Percentiles rank a stretch among this genome's conserved stretches.
Conservation (phyloP, 371 early-diverging fungal species). For the Mortierella sp. region DNA sequence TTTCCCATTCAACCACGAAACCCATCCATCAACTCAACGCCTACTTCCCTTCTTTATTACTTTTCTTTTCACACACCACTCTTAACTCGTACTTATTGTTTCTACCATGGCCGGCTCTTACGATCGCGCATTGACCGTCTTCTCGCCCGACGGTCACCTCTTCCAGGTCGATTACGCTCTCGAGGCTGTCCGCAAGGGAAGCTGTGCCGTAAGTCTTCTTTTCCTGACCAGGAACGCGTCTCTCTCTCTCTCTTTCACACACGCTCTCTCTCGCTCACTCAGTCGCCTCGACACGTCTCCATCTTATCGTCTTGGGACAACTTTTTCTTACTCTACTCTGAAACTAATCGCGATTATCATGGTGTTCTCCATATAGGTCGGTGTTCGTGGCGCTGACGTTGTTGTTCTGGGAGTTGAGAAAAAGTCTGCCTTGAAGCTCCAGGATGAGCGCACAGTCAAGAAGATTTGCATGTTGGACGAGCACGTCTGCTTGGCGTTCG, state of each 20-base stretch:
- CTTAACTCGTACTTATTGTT: too few species aligned
- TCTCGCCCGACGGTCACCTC: conserved; percentile 99
- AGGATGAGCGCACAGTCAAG: conserved; percentile 96
- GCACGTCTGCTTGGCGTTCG: conserved; percentile 97
- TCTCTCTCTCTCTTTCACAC: background rate
- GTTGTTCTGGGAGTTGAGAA: conserved; percentile 98
- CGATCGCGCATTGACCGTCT: conserved; percentile 97
- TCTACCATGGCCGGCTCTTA: conserved; percentile 69
- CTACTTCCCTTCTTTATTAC: background rate
- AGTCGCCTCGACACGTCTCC: background rate
- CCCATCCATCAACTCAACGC: background rate
- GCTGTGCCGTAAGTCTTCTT: conserved; percentile 87
- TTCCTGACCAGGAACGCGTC: conserved; percentile 20
- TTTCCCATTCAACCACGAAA: background rate
- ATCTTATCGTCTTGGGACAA: background rate
- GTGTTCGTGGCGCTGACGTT: conserved; percentile 93
- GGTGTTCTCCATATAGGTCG: conserved; percentile 78
- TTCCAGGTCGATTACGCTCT: conserved; percentile 99
- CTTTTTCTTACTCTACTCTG: background rate
- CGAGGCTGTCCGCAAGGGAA: conserved; percentile 99
- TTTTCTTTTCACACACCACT: background rate
- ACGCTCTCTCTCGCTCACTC: background rate
- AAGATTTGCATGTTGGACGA: conserved; percentile 98
- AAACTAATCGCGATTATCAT: conserved; percentile 7
- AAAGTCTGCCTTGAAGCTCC: conserved; percentile 95